These are phyloP conservation scores for Schizochytrium sp. DNA, from an alignment of 108 stramenopile species.

Conservation along the genomic window DNA sequence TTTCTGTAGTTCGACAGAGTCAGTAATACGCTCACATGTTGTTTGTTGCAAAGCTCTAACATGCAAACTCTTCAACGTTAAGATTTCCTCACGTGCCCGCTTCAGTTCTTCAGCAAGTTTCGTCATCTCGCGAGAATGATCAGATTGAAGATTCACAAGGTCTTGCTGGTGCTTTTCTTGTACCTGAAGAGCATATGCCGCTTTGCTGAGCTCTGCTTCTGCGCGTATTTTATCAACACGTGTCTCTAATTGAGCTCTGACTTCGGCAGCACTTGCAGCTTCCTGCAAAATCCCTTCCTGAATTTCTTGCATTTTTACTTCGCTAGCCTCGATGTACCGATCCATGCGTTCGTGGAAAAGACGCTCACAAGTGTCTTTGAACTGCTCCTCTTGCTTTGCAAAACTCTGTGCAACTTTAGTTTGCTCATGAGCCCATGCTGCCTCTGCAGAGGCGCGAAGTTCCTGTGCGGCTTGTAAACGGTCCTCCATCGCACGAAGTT, in stretches of 20 bases:
- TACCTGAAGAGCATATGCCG: background rate
- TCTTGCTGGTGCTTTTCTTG: background rate
- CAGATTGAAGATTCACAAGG: background rate
- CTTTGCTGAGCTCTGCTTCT: slow-evolving; percentile 38
- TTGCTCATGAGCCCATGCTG: slow-evolving; percentile 1
- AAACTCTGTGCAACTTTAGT: background rate
- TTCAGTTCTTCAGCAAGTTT: slow-evolving; percentile 42
- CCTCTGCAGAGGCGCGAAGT: slow-evolving; percentile 7
- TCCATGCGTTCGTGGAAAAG: slow-evolving; percentile 57
- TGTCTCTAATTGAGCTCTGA: background rate
- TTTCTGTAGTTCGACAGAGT: slow-evolving; percentile 8
- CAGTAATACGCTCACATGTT: background rate
- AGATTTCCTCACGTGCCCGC: background rate
- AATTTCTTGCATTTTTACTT: background rate
- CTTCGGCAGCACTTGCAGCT: slow-evolving; percentile 28
- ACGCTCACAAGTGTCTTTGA: slow-evolving; percentile 8
- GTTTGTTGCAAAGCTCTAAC: background rate
- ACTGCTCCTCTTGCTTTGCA: background rate
- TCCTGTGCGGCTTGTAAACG: background rate
- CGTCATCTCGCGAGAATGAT: background rate
- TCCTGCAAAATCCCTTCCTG: slow-evolving; percentile 14
- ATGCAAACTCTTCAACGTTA: background rate
- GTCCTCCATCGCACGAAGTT: background rate
- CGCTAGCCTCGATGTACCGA: background rate
- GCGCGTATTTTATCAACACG: slow-evolving; percentile 22